Conservation (phyloP, 208 protist species). For the Angomonas deanei region DNA sequence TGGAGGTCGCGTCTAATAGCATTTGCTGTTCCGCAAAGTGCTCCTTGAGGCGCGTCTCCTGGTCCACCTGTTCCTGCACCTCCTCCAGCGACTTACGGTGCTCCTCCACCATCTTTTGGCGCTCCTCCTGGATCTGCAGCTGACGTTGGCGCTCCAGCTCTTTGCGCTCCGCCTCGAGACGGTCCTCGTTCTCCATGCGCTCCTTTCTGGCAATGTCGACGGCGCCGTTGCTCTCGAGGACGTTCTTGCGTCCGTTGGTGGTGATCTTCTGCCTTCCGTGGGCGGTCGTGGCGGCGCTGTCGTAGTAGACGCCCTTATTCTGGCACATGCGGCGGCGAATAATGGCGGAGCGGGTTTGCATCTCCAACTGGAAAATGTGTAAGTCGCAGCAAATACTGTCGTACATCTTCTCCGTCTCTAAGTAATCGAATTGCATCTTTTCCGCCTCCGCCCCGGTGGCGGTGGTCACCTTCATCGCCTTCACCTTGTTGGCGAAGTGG, state of each 20-base stretch:
- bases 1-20: slow-evolving; percentile 24
- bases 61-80: slow-evolving; percentile 26
- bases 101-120: slow-evolving; percentile 29
- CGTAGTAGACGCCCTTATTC: slow-evolving; percentile 61
- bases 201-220: slow-evolving; percentile 45
- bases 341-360: slow-evolving; percentile 28
- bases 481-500: slow-evolving; percentile 90
- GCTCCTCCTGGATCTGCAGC: slow-evolving; percentile 29
- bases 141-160: slow-evolving; percentile 17
- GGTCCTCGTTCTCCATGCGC: slow-evolving; percentile 23
- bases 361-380: slow-evolving; percentile 58
- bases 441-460: slow-evolving; percentile 31
- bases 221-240: slow-evolving; percentile 35
- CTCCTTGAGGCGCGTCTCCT: slow-evolving; percentile 14
- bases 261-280: slow-evolving; percentile 28
- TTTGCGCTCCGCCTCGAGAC: slow-evolving; percentile 34
- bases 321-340: slow-evolving; percentile 42
- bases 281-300: slow-evolving; percentile 15
- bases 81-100: slow-evolving; percentile 29
- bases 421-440: slow-evolving; percentile 58
- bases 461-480: slow-evolving; percentile 71
- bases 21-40: slow-evolving; percentile 28
- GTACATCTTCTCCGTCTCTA: slow-evolving; percentile 40
- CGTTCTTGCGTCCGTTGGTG: slow-evolving; percentile 31
- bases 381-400: slow-evolving; percentile 69